phyloP scores from a whole-genome alignment of 176 grass and related monocot genomes.

The Tillandsia leiboldiana region DNA sequence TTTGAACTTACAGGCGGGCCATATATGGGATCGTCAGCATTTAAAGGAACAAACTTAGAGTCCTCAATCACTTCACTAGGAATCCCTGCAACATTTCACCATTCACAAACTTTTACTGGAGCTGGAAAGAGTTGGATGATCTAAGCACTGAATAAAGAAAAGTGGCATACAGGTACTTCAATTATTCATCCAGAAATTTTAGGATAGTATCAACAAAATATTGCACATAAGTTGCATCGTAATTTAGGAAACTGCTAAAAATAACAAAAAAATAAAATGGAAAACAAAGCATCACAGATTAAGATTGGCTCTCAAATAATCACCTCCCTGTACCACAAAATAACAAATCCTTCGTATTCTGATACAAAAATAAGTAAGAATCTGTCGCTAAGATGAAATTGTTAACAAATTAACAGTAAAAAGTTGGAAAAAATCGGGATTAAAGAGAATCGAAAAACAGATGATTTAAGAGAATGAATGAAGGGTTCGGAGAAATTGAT shows the following conservation, averaged over 20 bases:
- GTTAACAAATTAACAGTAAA: no score
- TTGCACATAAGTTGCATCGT: neutral
- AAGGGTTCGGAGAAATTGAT: neutral
- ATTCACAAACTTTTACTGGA: neutral
- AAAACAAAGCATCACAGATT: no score
- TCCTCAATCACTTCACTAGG: constrained; percentile 56
- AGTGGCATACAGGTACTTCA: neutral
- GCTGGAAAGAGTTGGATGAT: no score
- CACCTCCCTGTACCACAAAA: neutral
- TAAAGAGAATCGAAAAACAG: no score
- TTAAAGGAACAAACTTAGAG: constrained; percentile 80
- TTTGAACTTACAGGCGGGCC: constrained; percentile 63
- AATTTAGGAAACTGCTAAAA: no score
- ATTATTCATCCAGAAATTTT: neutral
- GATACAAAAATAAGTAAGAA: neutral
- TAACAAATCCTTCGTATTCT: neutral
- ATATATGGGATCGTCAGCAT: constrained; percentile 72
- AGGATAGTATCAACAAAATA: neutral
- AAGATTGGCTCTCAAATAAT: neutral
- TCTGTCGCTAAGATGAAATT: neutral
- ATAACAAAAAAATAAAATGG: no score
- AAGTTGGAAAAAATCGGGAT: no score
- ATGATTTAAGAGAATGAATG: no score
- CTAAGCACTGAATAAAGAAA: no score
- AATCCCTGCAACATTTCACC: constrained; percentile 24